Evolutionary conservation across 2,329 filamentous ascomycete genomes (phyloP).

Genomic region (Phialocephala subalpina): DNA sequence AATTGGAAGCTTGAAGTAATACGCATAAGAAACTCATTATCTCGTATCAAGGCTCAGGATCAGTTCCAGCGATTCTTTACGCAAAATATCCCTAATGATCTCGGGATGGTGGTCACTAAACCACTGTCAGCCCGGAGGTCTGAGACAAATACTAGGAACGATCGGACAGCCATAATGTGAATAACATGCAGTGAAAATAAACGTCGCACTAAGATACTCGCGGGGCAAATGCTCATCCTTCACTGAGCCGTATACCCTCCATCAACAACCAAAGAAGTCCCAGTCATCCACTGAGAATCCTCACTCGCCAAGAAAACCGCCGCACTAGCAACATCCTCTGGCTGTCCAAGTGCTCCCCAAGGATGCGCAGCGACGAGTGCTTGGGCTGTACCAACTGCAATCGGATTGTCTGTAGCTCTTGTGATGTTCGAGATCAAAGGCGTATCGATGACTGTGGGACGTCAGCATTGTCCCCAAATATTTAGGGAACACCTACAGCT

Average conservation of each 20-base stretch:
- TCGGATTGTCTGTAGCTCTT: neutral
- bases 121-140: no score
- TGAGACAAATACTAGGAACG: no score
- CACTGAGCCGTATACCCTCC: conserved; percentile 17
- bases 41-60: no score
- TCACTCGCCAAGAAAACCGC: conserved; percentile 25
- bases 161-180: no score
- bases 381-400: neutral
- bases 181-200: no score
- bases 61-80: no score
- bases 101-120: no score
- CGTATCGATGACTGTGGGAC: neutral
- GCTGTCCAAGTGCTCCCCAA: conserved; percentile 17
- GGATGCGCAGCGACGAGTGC: conserved; percentile 16
- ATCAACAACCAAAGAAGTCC: conserved; percentile 21
- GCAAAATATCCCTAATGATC: no score
- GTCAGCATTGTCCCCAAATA: neutral
- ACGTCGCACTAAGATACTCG: no score
- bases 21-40: no score
- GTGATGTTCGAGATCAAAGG: conserved; percentile 9
- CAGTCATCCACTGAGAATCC: conserved; percentile 25
- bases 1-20: no score
- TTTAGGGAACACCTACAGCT: conserved; percentile 47
- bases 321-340: conserved; percentile 22
- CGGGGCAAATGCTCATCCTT: no score